Base-by-base conservation (phyloP, 768 basidiomycete species). In the Leucocoprinus leucothites region DNA sequence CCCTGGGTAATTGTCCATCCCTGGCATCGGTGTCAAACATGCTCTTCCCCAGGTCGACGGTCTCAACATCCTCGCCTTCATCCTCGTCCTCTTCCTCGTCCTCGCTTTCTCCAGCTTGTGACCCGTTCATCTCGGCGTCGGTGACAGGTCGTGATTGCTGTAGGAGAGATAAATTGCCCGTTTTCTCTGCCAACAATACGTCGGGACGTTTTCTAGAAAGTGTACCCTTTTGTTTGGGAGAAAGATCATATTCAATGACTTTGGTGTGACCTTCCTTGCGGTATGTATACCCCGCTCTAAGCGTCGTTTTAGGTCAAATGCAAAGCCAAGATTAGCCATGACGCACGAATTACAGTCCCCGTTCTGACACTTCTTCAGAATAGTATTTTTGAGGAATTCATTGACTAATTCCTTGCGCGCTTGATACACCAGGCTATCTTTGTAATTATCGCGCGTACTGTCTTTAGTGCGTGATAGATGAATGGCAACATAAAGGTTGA, bases 261-360 rank as follows among this genome's bases (percentile, higher is more conserved):
- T 98, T 98, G 48, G 89, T 92, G 69, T 90, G 79, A 0, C 91
- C 93, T 65, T 99, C 97, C 69, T 93, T 98, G 51, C 95, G 87
- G 71, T 90, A 93, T 0, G 94, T 92, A 67, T 91, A 94, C 2
- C 81, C 85, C 61, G 80, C 71, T 25, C 93, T 95, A 60, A 1
- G 36, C 59, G 46, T 28, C 41, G 22, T 3, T 48, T 36, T 61
- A 13, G 11, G 16, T 38, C 6, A 9, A 38, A 4, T 13, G 3
- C 38, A 38, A 38, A 25, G 58, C 38, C n/a, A 52, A 5, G 24
- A 47, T 24, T 38, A 59, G 54, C 45, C 21, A 9, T 13, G 7
- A 81, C 89, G 72, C 66, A 94, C 94, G 87, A 91, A 55, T 74
- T 78, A 74, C 97, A 98, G 57, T 82, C 78, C 2, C 71, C 68